Conservation (phyloP, 768 basidiomycete genomes). For the Suillus luteus region DNA sequence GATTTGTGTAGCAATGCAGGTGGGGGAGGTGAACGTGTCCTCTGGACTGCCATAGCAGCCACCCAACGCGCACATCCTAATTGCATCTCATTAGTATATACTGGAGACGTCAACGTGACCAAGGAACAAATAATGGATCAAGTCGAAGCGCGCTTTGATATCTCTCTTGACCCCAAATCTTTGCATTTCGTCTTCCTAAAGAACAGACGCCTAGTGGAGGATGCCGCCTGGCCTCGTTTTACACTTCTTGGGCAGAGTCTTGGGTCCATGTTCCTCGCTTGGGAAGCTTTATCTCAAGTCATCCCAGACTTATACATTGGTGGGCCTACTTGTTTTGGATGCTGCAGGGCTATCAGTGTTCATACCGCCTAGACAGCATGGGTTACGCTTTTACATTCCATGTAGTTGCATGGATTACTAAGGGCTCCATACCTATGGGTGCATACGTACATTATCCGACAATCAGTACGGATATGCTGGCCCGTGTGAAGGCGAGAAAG, state of each 20-base stretch:
- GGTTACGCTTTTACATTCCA: constrained; percentile 96
- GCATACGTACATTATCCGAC: constrained; percentile 97
- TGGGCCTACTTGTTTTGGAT: constrained; percentile 33
- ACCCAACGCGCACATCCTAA: constrained; percentile 69
- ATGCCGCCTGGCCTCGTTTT: constrained; percentile 83
- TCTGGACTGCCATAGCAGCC: constrained; percentile 87
- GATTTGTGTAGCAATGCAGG: constrained; percentile 78
- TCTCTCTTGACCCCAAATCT: constrained; percentile 59
- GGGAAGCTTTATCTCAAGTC: constrained; percentile 77
- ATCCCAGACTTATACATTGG: constrained; percentile 93
- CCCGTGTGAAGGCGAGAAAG: constrained; percentile 65
- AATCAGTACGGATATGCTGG: constrained; percentile 92
- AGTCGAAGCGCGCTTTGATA: constrained; percentile 86
- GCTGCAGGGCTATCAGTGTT: constrained; percentile 15
- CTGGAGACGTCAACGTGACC: constrained; percentile 78
- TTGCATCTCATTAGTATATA: constrained; percentile 80
- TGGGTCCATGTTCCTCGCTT: constrained; percentile 81
- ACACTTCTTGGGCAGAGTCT: constrained; percentile 91
- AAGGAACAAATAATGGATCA: constrained; percentile 81
- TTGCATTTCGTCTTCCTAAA: constrained; percentile 84
- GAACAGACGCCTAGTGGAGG: constrained; percentile 74
- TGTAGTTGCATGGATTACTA: constrained; percentile 57
- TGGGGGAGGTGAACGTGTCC: constrained; percentile 93
- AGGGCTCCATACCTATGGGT: constrained; percentile 67
- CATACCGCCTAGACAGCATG: constrained; percentile 77